These are phyloP conservation scores for Trypanosoma avium DNA, from an alignment of 208 protist species.

Conservation along the genomic window DNA sequence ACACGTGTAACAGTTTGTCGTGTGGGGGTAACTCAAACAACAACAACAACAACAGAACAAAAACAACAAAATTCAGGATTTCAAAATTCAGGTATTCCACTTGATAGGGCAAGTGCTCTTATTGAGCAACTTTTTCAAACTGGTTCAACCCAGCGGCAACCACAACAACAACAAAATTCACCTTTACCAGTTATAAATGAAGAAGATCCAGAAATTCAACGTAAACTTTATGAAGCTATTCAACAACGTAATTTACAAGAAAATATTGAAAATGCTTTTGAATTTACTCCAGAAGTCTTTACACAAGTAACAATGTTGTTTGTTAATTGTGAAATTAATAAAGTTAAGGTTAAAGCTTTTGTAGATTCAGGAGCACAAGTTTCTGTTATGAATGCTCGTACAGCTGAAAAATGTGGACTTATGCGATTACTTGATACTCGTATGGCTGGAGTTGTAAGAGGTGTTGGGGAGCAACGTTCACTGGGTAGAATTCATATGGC, in stretches of 20 bases:
- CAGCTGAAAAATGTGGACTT: constrained; percentile 87
- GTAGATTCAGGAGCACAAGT: constrained; percentile 91
- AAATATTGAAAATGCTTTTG: constrained; percentile 88
- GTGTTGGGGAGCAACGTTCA: constrained; percentile 90
- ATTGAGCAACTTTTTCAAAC: constrained; percentile 16
- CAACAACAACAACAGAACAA: not conserved
- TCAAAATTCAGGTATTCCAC: too few relatives aligned
- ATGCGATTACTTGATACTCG: constrained; percentile 88
- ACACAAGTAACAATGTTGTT: constrained; percentile 91
- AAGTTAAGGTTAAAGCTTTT: constrained; percentile 91
- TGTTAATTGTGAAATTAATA: constrained; percentile 90
- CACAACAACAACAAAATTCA: too few relatives aligned
- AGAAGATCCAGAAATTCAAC: constrained; percentile 72
- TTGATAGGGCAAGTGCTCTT: constrained; percentile 3
- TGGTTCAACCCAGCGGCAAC: not conserved
- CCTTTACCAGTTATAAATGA: constrained; percentile 38
- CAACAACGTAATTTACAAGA: constrained; percentile 84
- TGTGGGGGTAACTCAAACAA: not conserved
- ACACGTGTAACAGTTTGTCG: constrained; percentile 12
- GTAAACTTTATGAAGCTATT: constrained; percentile 77
- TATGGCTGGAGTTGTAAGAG: constrained; percentile 81
- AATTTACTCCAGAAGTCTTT: constrained; percentile 95
- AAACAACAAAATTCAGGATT: too few relatives aligned
- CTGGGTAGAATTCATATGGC: constrained; percentile 93
- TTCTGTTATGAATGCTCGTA: constrained; percentile 78